These are phyloP conservation scores for Epichloe coenophiala DNA, from an alignment of 2,329 filamentous ascomycete genomes.

Conservation along the genomic window DNA sequence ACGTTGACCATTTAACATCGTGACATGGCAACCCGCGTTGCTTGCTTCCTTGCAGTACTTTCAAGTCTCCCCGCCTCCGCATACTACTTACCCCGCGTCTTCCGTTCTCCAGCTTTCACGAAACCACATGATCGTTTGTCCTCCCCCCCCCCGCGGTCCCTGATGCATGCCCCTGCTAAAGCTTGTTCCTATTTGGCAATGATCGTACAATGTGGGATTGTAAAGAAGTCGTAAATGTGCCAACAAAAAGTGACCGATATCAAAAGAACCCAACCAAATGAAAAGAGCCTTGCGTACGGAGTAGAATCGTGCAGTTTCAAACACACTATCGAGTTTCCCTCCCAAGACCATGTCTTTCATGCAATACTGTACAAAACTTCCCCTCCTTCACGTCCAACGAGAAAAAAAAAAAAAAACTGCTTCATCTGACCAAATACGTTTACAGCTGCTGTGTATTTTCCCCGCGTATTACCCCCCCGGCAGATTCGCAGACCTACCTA, in stretches of 20 bases:
- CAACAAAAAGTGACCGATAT: not conserved
- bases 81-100: not conserved
- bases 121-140: no score
- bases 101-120: not conserved
- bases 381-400: no score
- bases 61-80: not conserved
- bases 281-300: not conserved
- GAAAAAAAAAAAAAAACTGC: no score
- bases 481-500: conserved; percentile 12
- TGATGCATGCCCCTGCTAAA: not conserved
- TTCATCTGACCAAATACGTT: not conserved
- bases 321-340: not conserved
- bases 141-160: no score
- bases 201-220: not conserved
- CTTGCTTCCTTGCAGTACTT: no score
- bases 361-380: not conserved
- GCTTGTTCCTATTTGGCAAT: not conserved
- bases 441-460: not conserved
- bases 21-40: no score
- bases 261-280: not conserved
- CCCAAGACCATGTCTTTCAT: not conserved
- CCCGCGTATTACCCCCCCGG: not conserved
- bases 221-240: not conserved
- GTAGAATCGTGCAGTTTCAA: not conserved
- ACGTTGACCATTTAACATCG: no score